Percentiles rank a stretch among this genome's conserved stretches.
These are phyloP conservation scores for Vigna radiata DNA, from an alignment of 306 rosid genomes.

Conservation along the genomic window DNA sequence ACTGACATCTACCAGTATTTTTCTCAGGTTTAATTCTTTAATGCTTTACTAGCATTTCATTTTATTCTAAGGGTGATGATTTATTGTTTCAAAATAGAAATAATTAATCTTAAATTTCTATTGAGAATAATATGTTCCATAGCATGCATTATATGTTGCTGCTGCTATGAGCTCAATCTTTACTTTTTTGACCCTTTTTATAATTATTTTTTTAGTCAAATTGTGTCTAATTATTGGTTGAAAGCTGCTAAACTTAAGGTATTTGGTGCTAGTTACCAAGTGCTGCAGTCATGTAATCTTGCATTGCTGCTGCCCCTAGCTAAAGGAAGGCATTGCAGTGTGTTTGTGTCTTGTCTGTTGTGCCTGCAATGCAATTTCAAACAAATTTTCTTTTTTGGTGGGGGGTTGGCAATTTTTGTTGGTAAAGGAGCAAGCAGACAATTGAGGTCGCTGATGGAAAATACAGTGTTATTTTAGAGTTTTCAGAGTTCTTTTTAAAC, in stretches of 20 bases:
- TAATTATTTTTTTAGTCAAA: neutral
- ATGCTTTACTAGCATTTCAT: conserved; percentile 28
- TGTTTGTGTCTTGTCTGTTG: neutral
- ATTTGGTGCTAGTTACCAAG: neutral
- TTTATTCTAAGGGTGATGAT: conserved; percentile 29
- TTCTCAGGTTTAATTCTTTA: conserved; percentile 61
- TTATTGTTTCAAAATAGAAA: neutral
- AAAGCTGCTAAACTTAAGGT: neutral
- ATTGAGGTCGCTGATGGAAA: conserved; percentile 17
- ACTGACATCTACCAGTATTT: conserved; percentile 91
- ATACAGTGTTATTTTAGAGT: neutral
- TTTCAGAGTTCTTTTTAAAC: conserved; percentile 14
- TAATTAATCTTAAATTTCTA: conserved; percentile 24
- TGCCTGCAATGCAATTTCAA: neutral
- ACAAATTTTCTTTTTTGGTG: neutral
- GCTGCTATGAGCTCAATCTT: conserved; percentile 17
- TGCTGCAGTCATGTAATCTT: neutral
- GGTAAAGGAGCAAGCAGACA: conserved; percentile 14
- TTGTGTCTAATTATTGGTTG: conserved; percentile 11
- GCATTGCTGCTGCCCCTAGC: neutral
- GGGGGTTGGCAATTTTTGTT: neutral
- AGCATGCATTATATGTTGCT: too few species aligned
- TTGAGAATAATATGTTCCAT: conserved; percentile 19
- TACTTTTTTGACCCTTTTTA: conserved; percentile 20
- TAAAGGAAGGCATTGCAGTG: neutral